Base-by-base conservation (phyloP, 2,329 filamentous ascomycete species). In the Onygenales sp. region DNA sequence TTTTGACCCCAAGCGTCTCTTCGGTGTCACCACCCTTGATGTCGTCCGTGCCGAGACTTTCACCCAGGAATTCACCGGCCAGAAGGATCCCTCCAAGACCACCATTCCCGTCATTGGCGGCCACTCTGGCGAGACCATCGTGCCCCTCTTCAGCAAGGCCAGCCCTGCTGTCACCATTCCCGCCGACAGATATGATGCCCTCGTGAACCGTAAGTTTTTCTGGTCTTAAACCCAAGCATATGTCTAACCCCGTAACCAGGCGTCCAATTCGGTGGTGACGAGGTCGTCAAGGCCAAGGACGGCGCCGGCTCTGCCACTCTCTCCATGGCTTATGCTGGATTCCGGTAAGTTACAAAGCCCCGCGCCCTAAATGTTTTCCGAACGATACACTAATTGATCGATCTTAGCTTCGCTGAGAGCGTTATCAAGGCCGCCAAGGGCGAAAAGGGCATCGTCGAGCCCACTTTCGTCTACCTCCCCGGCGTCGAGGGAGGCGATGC, bases 21-120 rank as follows among this genome's bases (percentile, higher is more conserved):
- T 98, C 69, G 93, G 93, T 81, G 93, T 98, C 70, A 98, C 93
- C 68, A 97, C 93, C 49, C 86, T 98, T 64, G 93, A 98, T 74
- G 91, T 98, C 65, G 93, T 98, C 69, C 92, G 93, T 70, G 90
- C 93, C 62, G 90, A 96, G 81, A 96, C 91, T 61, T 98, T 98
- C 70, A 88, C 95, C 57, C 87, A 89, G 64, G 84, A 88, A 67
- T 86, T 94, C 66, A 81, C 81, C 57, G 90, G 91, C 74, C 84
- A 87, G 76, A 82, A 85, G 70, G 84, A 92, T 71, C 88, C 91
- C 56, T 81, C 86, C 65, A 86, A 91, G 72, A 81, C 90, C 62
- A 88, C 78, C 61, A 87, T 98, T 60, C 91, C 92, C 61, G 93
- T 98, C 65, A 83, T 98, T 68, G 93, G 93, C 68, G 93, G 93